Conservation (phyloP, 1,284 basidiomycete species). For the Boletellus sp. region DNA sequence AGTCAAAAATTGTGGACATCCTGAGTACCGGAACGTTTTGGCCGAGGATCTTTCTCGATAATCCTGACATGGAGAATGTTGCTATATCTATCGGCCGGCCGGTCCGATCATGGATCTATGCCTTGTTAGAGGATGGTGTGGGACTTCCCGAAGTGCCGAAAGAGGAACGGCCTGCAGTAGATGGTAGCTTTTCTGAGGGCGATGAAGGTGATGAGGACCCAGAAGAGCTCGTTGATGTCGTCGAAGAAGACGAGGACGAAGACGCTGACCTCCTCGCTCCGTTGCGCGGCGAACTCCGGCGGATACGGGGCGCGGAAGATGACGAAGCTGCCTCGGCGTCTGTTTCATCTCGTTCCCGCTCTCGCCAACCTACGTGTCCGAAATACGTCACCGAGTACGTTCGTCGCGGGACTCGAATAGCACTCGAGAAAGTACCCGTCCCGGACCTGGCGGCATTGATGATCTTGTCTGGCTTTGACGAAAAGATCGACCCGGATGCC, state of each 20-base stretch:
- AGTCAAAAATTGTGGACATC: conserved; percentile 55
- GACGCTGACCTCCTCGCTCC: conserved; percentile 57
- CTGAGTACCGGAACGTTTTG: conserved; percentile 63
- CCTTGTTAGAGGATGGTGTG: conserved; percentile 63
- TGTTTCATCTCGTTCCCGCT: conserved; percentile 31
- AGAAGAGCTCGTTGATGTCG: conserved; percentile 61
- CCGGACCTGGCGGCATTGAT: conserved; percentile 47
- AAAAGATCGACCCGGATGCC: conserved; percentile 25
- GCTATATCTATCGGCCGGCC: conserved; percentile 56
- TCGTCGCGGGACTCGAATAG: conserved; percentile 67
- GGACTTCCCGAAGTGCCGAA: conserved; percentile 45
- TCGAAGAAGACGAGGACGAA: conserved; percentile 40
- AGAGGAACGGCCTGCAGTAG: conserved; percentile 9
- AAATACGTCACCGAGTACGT: conserved; percentile 64
- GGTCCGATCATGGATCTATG: conserved; percentile 65
- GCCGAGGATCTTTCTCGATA: conserved; percentile 71
- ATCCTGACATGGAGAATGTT: conserved; percentile 68
- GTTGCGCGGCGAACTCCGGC: conserved; percentile 63
- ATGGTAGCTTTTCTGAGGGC: conserved; percentile 13
- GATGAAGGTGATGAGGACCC: conserved; percentile 36
- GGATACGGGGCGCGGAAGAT: conserved; percentile 42
- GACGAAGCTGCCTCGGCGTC: conserved; percentile 27
- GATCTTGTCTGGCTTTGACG: conserved; percentile 34
- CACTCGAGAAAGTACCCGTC: conserved; percentile 54
- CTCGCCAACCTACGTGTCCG: conserved; percentile 25